These are phyloP conservation scores for Vitis rupestris DNA, from an alignment of 164 flowering plant genomes.

Conservation along the genomic window DNA sequence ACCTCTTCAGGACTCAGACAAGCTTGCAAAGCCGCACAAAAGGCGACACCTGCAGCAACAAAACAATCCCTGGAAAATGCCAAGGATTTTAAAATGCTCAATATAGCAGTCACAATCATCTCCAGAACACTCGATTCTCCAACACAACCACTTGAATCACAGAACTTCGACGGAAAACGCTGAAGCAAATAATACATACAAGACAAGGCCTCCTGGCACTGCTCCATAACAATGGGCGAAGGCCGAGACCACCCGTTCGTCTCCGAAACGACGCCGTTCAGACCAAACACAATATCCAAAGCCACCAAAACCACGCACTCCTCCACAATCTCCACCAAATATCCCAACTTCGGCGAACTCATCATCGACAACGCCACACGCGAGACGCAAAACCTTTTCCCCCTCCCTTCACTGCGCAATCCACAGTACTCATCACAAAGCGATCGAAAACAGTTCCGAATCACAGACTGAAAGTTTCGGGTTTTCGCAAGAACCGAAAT, in stretches of 20 bases:
- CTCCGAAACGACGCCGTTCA: constrained; percentile 57
- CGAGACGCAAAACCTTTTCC: constrained; percentile 68
- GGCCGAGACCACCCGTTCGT: constrained; percentile 57
- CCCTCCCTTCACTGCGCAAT: constrained; percentile 39
- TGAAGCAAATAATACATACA: constrained; percentile 94
- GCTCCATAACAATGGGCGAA: constrained; percentile 91
- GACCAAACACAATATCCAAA: constrained; percentile 55
- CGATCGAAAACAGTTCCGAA: constrained; percentile 45
- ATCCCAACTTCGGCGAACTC: constrained; percentile 82
- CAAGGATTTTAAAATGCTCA: constrained; percentile 57
- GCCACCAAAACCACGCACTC: constrained; percentile 65
- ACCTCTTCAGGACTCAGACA: constrained; percentile 63
- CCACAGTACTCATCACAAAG: constrained; percentile 69
- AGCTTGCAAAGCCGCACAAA: constrained; percentile 88
- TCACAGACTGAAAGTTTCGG: constrained; percentile 29
- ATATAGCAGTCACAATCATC: constrained; percentile 39
- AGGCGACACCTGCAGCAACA: constrained; percentile 93
- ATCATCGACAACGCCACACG: constrained; percentile 75
- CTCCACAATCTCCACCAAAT: constrained; percentile 62
- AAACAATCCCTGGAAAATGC: constrained; percentile 89
- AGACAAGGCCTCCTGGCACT: constrained; percentile 92
- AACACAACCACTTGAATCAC: constrained; percentile 11
- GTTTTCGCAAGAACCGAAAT: constrained; percentile 56
- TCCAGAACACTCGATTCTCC: constrained; percentile 36
- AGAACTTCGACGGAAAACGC: constrained; percentile 67